phyloP scores from a whole-genome alignment of 164 flowering plant species.

The Chloranthus sessilifolius region DNA sequence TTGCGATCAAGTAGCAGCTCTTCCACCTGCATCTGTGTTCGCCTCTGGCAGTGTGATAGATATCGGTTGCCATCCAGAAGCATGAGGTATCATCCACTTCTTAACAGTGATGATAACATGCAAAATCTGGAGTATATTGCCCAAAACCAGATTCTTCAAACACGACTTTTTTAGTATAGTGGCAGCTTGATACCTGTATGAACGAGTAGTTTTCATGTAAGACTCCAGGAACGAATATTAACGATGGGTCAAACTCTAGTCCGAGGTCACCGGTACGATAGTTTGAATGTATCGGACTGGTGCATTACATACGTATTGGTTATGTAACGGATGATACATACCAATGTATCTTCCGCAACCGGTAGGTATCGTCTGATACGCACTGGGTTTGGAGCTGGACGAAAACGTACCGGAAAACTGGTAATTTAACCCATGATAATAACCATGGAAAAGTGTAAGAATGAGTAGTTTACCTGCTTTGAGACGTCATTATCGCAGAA shows the following conservation, averaged over 20 bases:
- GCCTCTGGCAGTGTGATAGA: slow-evolving; percentile 39
- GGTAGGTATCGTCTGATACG: no score
- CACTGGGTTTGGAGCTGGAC: no score
- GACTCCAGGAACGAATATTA: no score
- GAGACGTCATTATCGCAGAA: slow-evolving; percentile 50
- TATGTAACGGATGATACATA: no score
- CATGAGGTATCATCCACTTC: slow-evolving; percentile 63
- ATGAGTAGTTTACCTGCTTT: slow-evolving; percentile 49
- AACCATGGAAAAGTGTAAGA: background rate
- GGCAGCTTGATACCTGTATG: slow-evolving; percentile 77
- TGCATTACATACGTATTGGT: no score
- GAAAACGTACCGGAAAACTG: no score
- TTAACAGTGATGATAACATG: slow-evolving; percentile 43
- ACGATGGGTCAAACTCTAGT: no score
- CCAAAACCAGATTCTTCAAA: slow-evolving; percentile 52
- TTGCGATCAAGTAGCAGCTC: slow-evolving; percentile 24
- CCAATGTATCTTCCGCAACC: no score
- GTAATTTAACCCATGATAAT: no score
- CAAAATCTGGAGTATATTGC: slow-evolving; percentile 71
- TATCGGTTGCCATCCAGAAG: slow-evolving; percentile 84
- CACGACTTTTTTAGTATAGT: slow-evolving; percentile 44
- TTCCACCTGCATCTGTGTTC: slow-evolving; percentile 20
- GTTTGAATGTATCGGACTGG: no score
- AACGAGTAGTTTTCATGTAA: background rate
- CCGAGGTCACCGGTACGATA: no score